These are phyloP conservation scores for Potentilla sterilis DNA, from an alignment of 306 rosid species.

Conservation along the genomic window DNA sequence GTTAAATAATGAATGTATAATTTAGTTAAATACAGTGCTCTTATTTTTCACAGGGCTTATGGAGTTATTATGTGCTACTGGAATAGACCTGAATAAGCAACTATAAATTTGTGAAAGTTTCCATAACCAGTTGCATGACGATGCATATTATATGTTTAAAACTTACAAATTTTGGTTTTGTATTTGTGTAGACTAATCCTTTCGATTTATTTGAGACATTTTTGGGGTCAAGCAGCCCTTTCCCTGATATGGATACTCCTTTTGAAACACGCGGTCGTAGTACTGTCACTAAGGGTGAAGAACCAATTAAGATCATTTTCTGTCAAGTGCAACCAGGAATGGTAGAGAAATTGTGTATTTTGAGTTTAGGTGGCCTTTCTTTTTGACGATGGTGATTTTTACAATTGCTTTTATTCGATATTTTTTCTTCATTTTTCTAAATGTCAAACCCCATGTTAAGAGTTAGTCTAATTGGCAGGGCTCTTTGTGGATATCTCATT, in stretches of 20 bases:
- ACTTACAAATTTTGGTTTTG: conserved; percentile 10
- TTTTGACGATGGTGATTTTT: not conserved
- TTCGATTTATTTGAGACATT: conserved; percentile 97
- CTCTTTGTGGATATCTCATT: not conserved
- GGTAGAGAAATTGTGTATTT: not conserved
- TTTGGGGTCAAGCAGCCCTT: conserved; percentile 83
- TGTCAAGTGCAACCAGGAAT: conserved; percentile 12
- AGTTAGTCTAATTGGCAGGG: not conserved
- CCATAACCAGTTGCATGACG: not conserved
- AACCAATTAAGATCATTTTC: conserved; percentile 30
- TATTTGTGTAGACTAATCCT: conserved; percentile 78
- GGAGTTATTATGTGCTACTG: not conserved
- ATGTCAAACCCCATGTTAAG: not conserved
- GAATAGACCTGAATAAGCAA: not conserved
- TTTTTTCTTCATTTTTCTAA: not conserved
- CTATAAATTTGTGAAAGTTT: not conserved
- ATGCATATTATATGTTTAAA: not conserved
- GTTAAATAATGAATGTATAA: not conserved
- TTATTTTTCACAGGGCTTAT: not conserved
- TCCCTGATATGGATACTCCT: conserved; percentile 77
- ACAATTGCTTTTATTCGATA: not conserved
- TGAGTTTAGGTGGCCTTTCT: not conserved
- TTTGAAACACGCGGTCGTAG: conserved; percentile 84
- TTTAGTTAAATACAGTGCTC: too few relatives aligned
- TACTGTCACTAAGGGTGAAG: conserved; percentile 91